Evolutionary conservation across 345 rosid genomes (phyloP).

Genomic region (Kernera saxatilis): DNA sequence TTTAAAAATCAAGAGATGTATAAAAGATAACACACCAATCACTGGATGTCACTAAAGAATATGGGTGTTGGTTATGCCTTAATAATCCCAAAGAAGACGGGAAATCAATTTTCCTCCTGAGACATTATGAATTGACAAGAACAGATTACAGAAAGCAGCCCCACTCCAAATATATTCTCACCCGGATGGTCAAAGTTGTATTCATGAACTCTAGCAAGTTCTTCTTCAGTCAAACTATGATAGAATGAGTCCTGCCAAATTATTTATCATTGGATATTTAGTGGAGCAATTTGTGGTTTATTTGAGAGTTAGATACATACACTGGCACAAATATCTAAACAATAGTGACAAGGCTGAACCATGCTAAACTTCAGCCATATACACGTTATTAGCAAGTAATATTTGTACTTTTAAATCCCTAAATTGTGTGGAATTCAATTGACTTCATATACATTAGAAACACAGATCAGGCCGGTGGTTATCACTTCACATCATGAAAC

Average conservation of each 20-base stretch:
- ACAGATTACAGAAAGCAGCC: constrained; percentile 6
- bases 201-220: constrained; percentile 79
- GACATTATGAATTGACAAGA: not conserved
- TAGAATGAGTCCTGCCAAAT: constrained; percentile 98
- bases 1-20: not conserved
- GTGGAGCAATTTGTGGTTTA: constrained; percentile 4
- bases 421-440: not conserved
- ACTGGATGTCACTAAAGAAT: not conserved
- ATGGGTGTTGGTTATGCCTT: not conserved
- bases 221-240: constrained; percentile 82
- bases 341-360: not conserved
- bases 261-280: constrained; percentile 11
- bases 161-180: constrained; percentile 42
- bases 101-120: not conserved
- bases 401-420: not conserved
- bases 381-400: not conserved
- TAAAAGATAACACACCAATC: not conserved
- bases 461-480: not conserved
- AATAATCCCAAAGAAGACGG: not conserved
- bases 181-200: constrained; percentile 99
- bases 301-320: not conserved
- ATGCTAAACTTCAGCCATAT: not conserved
- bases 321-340: not conserved
- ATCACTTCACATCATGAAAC: constrained; percentile 1
- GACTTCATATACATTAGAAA: not conserved